Evolutionary conservation across 768 basidiomycete genomes (phyloP).

Genomic region (Mycena kentingensis): DNA sequence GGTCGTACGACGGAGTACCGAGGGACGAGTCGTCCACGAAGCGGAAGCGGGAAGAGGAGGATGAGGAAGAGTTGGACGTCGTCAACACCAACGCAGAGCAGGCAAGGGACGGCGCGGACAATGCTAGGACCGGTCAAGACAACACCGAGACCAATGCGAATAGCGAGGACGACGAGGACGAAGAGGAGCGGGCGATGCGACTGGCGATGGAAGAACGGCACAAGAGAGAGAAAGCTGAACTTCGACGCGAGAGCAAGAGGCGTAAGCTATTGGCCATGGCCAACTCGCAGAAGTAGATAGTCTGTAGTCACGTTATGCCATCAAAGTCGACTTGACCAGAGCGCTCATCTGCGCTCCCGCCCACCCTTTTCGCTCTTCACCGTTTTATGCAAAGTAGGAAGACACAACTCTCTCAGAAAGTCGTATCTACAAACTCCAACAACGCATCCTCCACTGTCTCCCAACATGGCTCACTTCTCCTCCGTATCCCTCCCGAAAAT

Average conservation of each 20-base stretch:
- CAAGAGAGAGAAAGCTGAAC: too few relatives aligned
- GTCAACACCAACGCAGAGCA: too few relatives aligned
- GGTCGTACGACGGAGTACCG: not conserved
- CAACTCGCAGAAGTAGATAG: too few relatives aligned
- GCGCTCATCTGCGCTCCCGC: conserved; percentile 27
- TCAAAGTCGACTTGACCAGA: too few relatives aligned
- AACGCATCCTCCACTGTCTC: conserved; percentile 49
- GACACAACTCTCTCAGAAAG: conserved; percentile 42
- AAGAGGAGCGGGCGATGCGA: not conserved
- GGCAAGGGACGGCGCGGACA: too few relatives aligned
- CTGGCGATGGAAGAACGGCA: not conserved
- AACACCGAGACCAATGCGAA: not conserved
- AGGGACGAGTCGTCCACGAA: not conserved
- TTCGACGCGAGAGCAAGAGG: too few relatives aligned
- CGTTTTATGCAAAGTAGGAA: conserved; percentile 73
- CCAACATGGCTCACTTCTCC: conserved; percentile 38
- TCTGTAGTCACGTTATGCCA: too few relatives aligned
- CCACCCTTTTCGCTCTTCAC: conserved; percentile 18
- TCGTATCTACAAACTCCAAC: conserved; percentile 41
- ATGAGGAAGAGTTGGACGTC: not conserved
- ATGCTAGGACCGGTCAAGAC: too few relatives aligned
- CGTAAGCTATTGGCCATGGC: too few relatives aligned
- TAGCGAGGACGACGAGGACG: not conserved
- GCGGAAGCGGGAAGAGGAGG: not conserved
- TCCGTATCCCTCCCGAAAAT: conserved; percentile 66